These are phyloP conservation scores for Chenopodium album DNA, from an alignment of 148 eudicot species.

Conservation along the genomic window DNA sequence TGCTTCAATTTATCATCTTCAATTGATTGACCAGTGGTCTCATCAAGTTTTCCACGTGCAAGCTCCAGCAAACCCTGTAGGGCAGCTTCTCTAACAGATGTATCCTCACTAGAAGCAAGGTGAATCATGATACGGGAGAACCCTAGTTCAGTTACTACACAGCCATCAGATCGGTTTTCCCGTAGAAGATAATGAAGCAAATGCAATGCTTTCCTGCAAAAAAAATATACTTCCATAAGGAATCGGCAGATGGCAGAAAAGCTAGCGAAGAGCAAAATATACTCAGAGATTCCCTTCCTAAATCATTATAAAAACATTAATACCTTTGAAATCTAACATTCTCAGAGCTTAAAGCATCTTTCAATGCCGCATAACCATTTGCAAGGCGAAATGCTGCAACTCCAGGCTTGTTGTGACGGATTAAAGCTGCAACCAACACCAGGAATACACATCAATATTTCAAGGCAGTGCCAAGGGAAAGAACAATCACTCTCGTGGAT, in stretches of 20 bases:
- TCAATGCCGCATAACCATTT: constrained; percentile 81
- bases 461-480: constrained; percentile 11
- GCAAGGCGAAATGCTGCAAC: constrained; percentile 86
- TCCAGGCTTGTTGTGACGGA: constrained; percentile 87
- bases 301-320: not conserved
- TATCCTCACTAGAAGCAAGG: constrained; percentile 72
- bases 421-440: constrained; percentile 55
- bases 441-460: constrained; percentile 2
- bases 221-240: not conserved
- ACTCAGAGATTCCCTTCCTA: not conserved
- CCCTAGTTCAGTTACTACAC: constrained; percentile 61
- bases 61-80: constrained; percentile 74
- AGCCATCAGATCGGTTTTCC: constrained; percentile 59
- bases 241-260: not conserved
- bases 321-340: constrained; percentile 83
- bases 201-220: constrained; percentile 92
- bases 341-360: constrained; percentile 82
- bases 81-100: constrained; percentile 80
- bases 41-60: constrained; percentile 35
- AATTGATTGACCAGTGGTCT: constrained; percentile 20
- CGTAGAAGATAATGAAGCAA: constrained; percentile 72
- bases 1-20: constrained; percentile 72
- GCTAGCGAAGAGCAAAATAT: not conserved
- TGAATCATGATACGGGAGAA: constrained; percentile 78
- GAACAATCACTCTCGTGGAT: not conserved